phyloP scores from a whole-genome alignment of 2,329 filamentous ascomycete species.

The Aspergillus eucalypticola region DNA sequence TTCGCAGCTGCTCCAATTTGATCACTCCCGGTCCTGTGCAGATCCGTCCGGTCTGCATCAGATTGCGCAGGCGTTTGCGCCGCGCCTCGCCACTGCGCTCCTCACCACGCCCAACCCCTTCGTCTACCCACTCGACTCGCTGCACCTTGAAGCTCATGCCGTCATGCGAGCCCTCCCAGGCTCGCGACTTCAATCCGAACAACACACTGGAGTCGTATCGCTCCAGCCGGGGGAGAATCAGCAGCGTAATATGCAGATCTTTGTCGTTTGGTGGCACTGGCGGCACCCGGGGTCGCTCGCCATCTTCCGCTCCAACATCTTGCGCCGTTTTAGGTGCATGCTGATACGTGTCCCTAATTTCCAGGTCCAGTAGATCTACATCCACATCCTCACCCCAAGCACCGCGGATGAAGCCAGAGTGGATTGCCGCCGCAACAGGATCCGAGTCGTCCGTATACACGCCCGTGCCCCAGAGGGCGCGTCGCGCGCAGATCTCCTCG shows the following conservation, averaged over 20 bases:
- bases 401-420: conserved; percentile 87
- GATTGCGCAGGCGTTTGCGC: conserved; percentile 51
- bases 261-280: conserved; percentile 61
- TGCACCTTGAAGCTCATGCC: conserved; percentile 87
- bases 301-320: conserved; percentile 22
- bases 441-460: conserved; percentile 97
- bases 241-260: conserved; percentile 82
- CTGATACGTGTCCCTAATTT: conserved; percentile 51
- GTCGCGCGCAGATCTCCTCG: conserved; percentile 78
- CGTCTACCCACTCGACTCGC: conserved; percentile 81
- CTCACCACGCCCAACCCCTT: conserved; percentile 54
- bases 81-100: conserved; percentile 49
- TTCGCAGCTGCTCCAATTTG: conserved; percentile 39
- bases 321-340: conserved; percentile 48
- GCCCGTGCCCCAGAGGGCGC: conserved; percentile 88
- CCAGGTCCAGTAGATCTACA: conserved; percentile 62
- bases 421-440: conserved; percentile 86
- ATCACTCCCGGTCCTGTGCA: conserved; percentile 41
- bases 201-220: conserved; percentile 74
- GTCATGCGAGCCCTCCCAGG: conserved; percentile 76
- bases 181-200: conserved; percentile 78
- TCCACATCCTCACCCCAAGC: conserved; percentile 82
- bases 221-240: conserved; percentile 77
- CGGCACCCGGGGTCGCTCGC: conserved; percentile 38
- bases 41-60: conserved; percentile 46